Evolutionary conservation across 140 eudicot genomes (phyloP).

Genomic region (Flaveria floridana): DNA sequence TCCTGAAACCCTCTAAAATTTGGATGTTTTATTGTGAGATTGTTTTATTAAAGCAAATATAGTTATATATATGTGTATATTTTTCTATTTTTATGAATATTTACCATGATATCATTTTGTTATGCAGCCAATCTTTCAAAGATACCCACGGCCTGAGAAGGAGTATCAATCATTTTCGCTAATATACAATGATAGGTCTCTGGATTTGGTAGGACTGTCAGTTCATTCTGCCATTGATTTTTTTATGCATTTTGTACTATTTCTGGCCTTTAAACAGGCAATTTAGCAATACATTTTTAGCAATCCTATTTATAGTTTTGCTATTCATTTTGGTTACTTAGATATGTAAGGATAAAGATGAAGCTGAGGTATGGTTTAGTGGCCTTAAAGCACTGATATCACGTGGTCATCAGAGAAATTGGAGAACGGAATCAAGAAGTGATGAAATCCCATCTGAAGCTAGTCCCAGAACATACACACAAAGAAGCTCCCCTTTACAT

Average conservation of each 20-base stretch:
- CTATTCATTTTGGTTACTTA: slow-evolving; percentile 30
- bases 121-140: slow-evolving; percentile 76
- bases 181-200: slow-evolving; percentile 78
- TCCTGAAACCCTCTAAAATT: slow-evolving; percentile 4
- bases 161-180: slow-evolving; percentile 97
- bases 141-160: slow-evolving; percentile 98
- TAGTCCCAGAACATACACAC: slow-evolving; percentile 86
- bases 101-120: slow-evolving; percentile 29
- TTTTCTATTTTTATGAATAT: slow-evolving; percentile 4
- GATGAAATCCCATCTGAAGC: slow-evolving; percentile 93
- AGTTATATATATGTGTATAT: neutral
- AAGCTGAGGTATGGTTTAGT: slow-evolving; percentile 97
- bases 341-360: slow-evolving; percentile 99
- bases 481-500: slow-evolving; percentile 86
- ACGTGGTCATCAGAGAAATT: slow-evolving; percentile 72
- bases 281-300: slow-evolving; percentile 4
- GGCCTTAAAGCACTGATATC: slow-evolving; percentile 82
- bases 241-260: slow-evolving; percentile 17
- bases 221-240: slow-evolving; percentile 9
- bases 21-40: neutral
- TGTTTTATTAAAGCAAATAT: slow-evolving; percentile 13
- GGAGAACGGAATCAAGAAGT: slow-evolving; percentile 89
- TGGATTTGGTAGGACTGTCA: slow-evolving; percentile 73
- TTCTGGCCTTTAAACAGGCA: slow-evolving; percentile 12
- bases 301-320: slow-evolving; percentile 18